Evolutionary conservation across 2,329 filamentous ascomycete species (phyloP).

Genomic region (Beauveria australis): DNA sequence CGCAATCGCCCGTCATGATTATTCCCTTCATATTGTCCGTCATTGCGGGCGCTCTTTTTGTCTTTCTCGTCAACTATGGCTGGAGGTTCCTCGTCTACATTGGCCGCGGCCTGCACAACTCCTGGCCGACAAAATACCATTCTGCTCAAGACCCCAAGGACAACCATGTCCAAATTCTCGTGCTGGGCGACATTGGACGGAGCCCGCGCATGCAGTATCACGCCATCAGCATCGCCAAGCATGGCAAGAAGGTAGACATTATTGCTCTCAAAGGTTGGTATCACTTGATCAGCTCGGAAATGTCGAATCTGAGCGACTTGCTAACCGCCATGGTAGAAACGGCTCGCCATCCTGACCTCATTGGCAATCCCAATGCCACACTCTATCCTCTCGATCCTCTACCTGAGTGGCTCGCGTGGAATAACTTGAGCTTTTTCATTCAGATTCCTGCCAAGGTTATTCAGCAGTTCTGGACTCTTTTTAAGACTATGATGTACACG

Average conservation of each 20-base stretch:
- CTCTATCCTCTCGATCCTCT: constrained; percentile 63
- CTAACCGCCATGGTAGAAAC: constrained; percentile 50
- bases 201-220: constrained; percentile 99
- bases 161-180: constrained; percentile 66
- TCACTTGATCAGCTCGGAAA: background rate
- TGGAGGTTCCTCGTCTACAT: constrained; percentile 17
- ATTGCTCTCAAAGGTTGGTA: constrained; percentile 74
- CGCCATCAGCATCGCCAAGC: constrained; percentile 80
- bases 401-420: constrained; percentile 58
- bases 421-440: constrained; percentile 66
- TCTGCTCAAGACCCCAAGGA: constrained; percentile 27
- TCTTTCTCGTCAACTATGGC: constrained; percentile 22
- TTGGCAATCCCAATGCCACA: constrained; percentile 58
- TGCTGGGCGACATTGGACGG: constrained; percentile 88
- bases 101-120: constrained; percentile 15
- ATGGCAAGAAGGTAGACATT: constrained; percentile 71
- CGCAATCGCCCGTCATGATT: constrained; percentile 1
- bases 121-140: constrained; percentile 27
- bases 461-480: constrained; percentile 69
- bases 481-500: constrained; percentile 63
- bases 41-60: constrained; percentile 25
- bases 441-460: constrained; percentile 77
- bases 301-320: background rate
- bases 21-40: constrained; percentile 26
- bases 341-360: constrained; percentile 68